Base-by-base conservation (phyloP, 495 filamentous ascomycete species). In the Lophiotrema nucula region DNA sequence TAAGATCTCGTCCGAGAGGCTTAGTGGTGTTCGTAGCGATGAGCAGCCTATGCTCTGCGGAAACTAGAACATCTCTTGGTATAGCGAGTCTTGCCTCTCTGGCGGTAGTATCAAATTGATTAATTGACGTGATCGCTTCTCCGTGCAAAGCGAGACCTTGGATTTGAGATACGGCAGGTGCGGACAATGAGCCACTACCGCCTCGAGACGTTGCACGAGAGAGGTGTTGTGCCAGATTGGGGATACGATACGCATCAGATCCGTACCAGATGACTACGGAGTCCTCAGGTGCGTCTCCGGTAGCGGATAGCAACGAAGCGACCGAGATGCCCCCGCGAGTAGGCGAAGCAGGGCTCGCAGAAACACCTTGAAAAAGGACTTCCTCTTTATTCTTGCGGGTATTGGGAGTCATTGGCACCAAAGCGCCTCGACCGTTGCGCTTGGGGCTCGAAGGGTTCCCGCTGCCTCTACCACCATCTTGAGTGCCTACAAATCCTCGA, bases 341-440 rank as follows among this genome's bases (percentile, higher is more conserved):
- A 65, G 70, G 19, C 70, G 31, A 60, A 70, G 61, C 73, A 70
- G 4, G 70, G 60, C 16, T 74, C 56, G 47, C 12, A 49, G 64
- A 44, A 4, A 70, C 65, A 12, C 79, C 80, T 42, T 75, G 76
- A 47, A 86, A 77, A 5, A 86, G 69, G 0, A 70, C 73, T 50
- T 83, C 80, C 63, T 85, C 75, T 16, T 76, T 78, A 3, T 66
- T 67, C 43, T 84, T 84, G 47, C 89, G 79, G 2, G 90, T 90
- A 28, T 88, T 84, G 2, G 90, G 90, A 4, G 90, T 95, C 86
- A 91, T 88, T 0, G 90, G 90, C 1, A 84, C 87, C 47, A 95
- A 85, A 58, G 78, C 83, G 4, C 71, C 50, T 56, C 71, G 50
- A 42, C 44, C 47, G 60, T 64, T 55, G 38, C 49, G 44, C 52